Evolutionary conservation across 768 basidiomycete species (phyloP).

Genomic region (Ramaria rubella): DNA sequence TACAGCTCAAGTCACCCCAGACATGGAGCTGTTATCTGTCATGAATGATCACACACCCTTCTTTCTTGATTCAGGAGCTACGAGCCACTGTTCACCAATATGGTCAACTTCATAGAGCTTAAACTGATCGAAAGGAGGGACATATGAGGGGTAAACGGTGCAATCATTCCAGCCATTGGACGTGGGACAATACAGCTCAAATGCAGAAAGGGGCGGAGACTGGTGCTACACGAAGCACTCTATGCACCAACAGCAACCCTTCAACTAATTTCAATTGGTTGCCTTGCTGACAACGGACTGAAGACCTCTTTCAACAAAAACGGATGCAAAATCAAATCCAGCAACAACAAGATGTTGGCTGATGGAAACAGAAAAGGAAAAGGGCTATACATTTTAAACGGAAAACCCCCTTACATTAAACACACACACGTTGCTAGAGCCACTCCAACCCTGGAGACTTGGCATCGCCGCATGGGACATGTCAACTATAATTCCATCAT

Average conservation of each 20-base stretch:
- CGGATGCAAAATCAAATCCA: neutral
- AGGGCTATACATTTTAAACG: neutral
- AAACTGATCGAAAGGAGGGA: too few relatives aligned
- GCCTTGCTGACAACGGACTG: constrained; percentile 12
- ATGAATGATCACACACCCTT: too few relatives aligned
- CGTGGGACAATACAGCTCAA: neutral
- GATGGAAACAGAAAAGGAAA: too few relatives aligned
- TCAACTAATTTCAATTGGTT: constrained; percentile 20
- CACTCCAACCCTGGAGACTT: too few relatives aligned
- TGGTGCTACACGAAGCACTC: constrained; percentile 16
- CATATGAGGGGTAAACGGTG: neutral
- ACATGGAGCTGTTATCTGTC: too few relatives aligned
- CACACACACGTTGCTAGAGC: constrained; percentile 4
- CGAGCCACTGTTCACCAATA: too few relatives aligned
- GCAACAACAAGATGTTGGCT: neutral
- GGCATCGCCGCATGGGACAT: constrained; percentile 23
- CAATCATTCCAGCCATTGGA: neutral
- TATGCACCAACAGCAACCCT: constrained; percentile 21
- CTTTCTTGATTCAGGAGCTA: too few relatives aligned
- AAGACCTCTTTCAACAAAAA: neutral
- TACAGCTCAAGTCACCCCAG: too few relatives aligned
- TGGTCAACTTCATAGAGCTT: too few relatives aligned
- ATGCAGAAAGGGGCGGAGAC: neutral
- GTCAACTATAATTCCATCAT: constrained; percentile 16
- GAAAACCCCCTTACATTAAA: neutral